A percentile compares a stretch with the other conserved stretches of the same genome.
Evolutionary conservation across 75 land plant species (phyloP).

Genomic region (Cupressus sempervirens): DNA sequence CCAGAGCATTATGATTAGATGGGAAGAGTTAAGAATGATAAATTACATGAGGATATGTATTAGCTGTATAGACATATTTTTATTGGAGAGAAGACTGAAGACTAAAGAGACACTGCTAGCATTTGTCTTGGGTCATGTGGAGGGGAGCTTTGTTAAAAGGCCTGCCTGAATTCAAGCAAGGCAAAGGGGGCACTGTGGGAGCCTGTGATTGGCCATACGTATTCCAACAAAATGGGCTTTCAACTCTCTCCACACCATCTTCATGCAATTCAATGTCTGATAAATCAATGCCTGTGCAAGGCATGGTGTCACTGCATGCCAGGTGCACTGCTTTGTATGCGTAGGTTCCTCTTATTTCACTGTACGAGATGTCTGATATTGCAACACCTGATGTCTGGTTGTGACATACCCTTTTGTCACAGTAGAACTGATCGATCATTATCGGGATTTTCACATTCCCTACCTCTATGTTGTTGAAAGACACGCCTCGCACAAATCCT

Average conservation of each 20-base stretch:
- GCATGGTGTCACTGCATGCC: slow-evolving; percentile 22
- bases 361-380: slow-evolving; percentile 28
- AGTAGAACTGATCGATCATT: slow-evolving; percentile 62
- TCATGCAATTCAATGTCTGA: slow-evolving; percentile 17
- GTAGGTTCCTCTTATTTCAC: slow-evolving; percentile 42
- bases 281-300: slow-evolving; percentile 16
- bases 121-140: too few relatives aligned
- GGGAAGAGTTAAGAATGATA: too few relatives aligned
- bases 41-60: too few relatives aligned
- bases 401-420: slow-evolving; percentile 31
- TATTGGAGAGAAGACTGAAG: too few relatives aligned
- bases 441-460: slow-evolving; percentile 35
- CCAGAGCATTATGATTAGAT: too few relatives aligned
- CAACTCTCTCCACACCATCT: background rate
- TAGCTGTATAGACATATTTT: too few relatives aligned
- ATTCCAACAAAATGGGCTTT: slow-evolving; percentile 21
- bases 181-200: slow-evolving; percentile 17
- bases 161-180: slow-evolving; percentile 20
- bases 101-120: too few relatives aligned
- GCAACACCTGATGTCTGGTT: slow-evolving; percentile 39
- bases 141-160: background rate
- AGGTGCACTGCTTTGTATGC: slow-evolving; percentile 16
- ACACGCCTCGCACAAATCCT: slow-evolving; percentile 32
- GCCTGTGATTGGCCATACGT: slow-evolving; percentile 9
- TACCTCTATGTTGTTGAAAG: slow-evolving; percentile 26